Evolutionary conservation across 345 rosid species (phyloP).

Genomic region (Boechera divaricarpa): DNA sequence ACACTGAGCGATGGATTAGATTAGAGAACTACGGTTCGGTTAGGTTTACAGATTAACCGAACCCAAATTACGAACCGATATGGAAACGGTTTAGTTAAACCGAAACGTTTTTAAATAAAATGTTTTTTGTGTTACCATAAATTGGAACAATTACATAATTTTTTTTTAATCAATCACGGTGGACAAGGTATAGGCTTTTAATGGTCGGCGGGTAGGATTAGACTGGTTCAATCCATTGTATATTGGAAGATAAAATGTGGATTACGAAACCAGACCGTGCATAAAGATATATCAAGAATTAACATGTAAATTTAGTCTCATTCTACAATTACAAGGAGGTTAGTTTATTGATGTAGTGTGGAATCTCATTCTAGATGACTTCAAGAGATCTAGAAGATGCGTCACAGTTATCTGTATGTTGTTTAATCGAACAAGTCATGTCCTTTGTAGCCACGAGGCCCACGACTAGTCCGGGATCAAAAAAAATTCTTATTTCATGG

Average conservation of each 20-base stretch:
- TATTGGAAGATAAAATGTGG: background rate
- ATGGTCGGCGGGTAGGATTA: no score
- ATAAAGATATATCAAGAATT: background rate
- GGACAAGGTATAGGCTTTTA: no score
- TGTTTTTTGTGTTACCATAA: background rate
- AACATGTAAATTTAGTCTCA: background rate
- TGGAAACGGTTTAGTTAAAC: conserved; percentile 13
- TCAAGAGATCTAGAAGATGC: background rate
- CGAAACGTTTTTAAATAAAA: background rate
- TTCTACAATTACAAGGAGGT: no score
- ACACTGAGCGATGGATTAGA: conserved; percentile 2
- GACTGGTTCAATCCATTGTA: background rate
- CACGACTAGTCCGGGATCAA: background rate
- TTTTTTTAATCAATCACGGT: no score
- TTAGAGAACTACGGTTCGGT: conserved; percentile 36
- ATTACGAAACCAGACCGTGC: background rate
- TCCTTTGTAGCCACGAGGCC: background rate
- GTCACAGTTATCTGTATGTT: background rate
- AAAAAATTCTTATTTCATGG: background rate
- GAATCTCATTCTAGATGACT: background rate
- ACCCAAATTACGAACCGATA: conserved; percentile 5
- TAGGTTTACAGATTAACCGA: conserved; percentile 34
- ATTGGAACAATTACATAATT: no score
- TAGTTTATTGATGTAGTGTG: no score
- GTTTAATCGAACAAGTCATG: background rate